Conservation (phyloP, 2,329 filamentous ascomycete genomes). For the Aspergillus hiratsukae region DNA sequence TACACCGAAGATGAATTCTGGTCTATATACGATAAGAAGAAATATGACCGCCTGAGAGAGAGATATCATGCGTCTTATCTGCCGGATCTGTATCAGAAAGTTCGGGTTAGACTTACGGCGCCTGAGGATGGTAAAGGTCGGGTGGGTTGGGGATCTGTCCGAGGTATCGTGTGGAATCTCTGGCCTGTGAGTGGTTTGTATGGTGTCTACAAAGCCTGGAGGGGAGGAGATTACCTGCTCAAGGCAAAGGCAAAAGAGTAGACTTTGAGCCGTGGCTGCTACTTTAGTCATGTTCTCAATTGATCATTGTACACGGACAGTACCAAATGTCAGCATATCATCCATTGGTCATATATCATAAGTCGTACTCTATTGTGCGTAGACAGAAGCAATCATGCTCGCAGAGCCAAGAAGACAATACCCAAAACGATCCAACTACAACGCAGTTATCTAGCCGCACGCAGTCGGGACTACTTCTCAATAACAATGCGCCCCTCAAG, state of each 20-base stretch:
- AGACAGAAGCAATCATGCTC: not conserved
- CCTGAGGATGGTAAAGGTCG: conserved; percentile 6
- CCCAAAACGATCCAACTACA: not conserved
- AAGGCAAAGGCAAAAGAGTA: not conserved
- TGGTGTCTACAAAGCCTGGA: conserved; percentile 20
- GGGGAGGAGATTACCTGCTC: conserved; percentile 22
- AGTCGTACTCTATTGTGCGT: not conserved
- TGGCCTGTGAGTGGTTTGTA: conserved; percentile 25
- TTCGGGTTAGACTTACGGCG: conserved; percentile 13
- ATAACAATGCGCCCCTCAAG: conserved; percentile 68
- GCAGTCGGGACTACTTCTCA: conserved; percentile 6
- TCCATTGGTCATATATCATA: not conserved
- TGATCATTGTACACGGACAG: no score
- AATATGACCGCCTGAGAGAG: conserved; percentile 34
- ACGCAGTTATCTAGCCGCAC: not conserved
- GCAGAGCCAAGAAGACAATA: not conserved
- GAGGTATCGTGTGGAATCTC: conserved; percentile 13
- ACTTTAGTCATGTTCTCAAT: not conserved
- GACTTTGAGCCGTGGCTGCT: not conserved
- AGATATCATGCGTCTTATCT: conserved; percentile 34
- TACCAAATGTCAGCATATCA: not conserved
- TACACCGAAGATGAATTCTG: conserved; percentile 59
- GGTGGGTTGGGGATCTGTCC: conserved; percentile 7
- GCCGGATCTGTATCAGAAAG: conserved; percentile 19
- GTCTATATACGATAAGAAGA: conserved; percentile 36